Base-by-base conservation (phyloP, 2,329 filamentous ascomycete species). In the Juglanconis oblonga region DNA sequence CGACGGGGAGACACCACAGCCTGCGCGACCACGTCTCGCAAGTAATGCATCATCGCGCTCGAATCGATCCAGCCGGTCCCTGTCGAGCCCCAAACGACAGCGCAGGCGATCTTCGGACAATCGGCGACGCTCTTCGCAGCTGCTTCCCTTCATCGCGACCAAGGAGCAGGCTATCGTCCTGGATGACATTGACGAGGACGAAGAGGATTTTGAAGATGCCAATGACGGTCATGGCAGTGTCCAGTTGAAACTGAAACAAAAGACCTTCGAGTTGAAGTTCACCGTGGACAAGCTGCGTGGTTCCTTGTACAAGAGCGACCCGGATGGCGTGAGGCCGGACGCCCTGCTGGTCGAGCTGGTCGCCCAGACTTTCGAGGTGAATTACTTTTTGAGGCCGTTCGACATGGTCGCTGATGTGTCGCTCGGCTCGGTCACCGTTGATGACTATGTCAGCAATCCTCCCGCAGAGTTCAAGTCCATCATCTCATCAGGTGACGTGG, bases 221-320 rank as follows among this genome's bases (percentile, higher is more conserved):
- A 77, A 81, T 24, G 83, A 89, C 60, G 83, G 82, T 7, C 79
- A 74, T 40, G 79, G 78, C 14, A 59, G 55, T 31, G 79, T 86
- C 51, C 81, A 86, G 40, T 78, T 90, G 32, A 91, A 90, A 68
- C 79, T 95, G 51, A 91, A 96, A 68, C 93, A 97, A 68, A 89
- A 91, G 49, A 94, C 89, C 64, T 98, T 99, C 67, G 92, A 99
- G 72, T 91, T 99, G 77, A 96, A 93, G 66, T 99, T 99, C 73
- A 92, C 91, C 8, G 95, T 99, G 40, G 95, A 97, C 69, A 92
- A 90, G 62, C 82, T 99, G 50, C 93, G 96, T 74, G 95, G 95
- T 2, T 98, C 95, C 1, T 79, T 99, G 1, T 99, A 91, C 73
- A 87, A 88, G 64, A 92, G 93, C 58, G 92, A 97, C 67, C 86